Conservation (phyloP, 805 yeast species). For the Saccharomycodes ludwigii region DNA sequence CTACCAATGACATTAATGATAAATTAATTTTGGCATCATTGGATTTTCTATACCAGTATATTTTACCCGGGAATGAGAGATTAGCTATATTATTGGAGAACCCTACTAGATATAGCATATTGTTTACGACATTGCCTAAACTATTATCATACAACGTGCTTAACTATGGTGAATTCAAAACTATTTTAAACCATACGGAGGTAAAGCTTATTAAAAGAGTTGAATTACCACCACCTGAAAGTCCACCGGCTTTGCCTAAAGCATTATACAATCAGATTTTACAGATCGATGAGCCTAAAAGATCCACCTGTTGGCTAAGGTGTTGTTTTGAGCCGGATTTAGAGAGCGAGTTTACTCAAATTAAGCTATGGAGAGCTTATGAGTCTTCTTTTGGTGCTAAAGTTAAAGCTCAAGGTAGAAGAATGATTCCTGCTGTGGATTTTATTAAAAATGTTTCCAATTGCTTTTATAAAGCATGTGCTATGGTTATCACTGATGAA, state of each 20-base stretch:
- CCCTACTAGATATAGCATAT: constrained; percentile 35
- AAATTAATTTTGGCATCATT: constrained; percentile 64
- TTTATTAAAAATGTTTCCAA: constrained; percentile 87
- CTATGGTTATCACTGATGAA: constrained; percentile 70
- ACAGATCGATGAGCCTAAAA: constrained; percentile 64
- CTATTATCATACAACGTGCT: constrained; percentile 41
- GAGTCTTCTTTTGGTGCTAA: constrained; percentile 71
- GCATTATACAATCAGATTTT: constrained; percentile 49
- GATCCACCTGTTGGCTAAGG: constrained; percentile 93
- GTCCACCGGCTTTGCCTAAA: constrained; percentile 48
- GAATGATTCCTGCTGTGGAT: constrained; percentile 86
- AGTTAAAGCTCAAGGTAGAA: constrained; percentile 36
- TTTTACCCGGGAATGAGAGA: constrained; percentile 50
- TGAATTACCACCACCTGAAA: constrained; percentile 49
- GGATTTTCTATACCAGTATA: constrained; percentile 73
- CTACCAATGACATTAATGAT: constrained; percentile 39
- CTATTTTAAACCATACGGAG: constrained; percentile 12
- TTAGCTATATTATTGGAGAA: constrained; percentile 38
- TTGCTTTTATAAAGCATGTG: constrained; percentile 80
- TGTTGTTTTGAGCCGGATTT: constrained; percentile 73
- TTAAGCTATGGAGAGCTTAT: constrained; percentile 89
- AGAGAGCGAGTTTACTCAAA: constrained; percentile 85
- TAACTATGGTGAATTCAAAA: constrained; percentile 13
- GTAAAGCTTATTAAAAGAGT: constrained; percentile 41
- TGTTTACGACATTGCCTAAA: constrained; percentile 50